phyloP scores from a whole-genome alignment of 2,329 filamentous ascomycete genomes.

The Penicillium corylophilum region DNA sequence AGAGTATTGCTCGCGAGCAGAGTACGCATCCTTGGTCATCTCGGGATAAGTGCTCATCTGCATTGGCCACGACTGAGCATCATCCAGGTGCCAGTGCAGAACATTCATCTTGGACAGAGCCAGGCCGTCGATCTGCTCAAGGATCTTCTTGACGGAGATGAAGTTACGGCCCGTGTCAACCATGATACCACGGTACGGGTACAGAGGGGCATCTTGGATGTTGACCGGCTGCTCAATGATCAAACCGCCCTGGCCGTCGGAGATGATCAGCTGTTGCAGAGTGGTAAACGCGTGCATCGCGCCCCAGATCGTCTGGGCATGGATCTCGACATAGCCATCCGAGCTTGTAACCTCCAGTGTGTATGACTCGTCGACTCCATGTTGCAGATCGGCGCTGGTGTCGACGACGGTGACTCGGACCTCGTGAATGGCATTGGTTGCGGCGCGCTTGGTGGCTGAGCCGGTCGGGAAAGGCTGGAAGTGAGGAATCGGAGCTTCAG shows the following conservation, averaged over 20 bases:
- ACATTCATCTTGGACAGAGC: conserved; percentile 58
- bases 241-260: conserved; percentile 44
- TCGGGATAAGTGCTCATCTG: conserved; percentile 51
- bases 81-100: conserved; percentile 58
- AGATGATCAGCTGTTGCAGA: conserved; percentile 57
- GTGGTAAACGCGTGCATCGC: conserved; percentile 58
- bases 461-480: conserved; percentile 54
- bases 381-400: conserved; percentile 49
- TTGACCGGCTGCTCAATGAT: conserved; percentile 55
- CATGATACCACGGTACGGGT: conserved; percentile 57
- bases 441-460: conserved; percentile 31
- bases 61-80: conserved; percentile 58
- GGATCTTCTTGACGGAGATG: conserved; percentile 51
- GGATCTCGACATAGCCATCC: conserved; percentile 47
- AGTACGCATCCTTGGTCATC: conserved; percentile 57
- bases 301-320: conserved; percentile 54
- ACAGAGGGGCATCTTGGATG: conserved; percentile 53
- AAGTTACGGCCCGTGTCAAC: conserved; percentile 57
- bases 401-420: conserved; percentile 51
- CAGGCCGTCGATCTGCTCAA: conserved; percentile 57
- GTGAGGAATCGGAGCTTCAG: conserved; percentile 51
- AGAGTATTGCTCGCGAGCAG: conserved; percentile 48
- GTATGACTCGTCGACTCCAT: conserved; percentile 60
- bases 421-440: conserved; percentile 33
- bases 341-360: conserved; percentile 45